phyloP scores from a whole-genome alignment of 768 basidiomycete species.

The Thelephora aurantiotincta region DNA sequence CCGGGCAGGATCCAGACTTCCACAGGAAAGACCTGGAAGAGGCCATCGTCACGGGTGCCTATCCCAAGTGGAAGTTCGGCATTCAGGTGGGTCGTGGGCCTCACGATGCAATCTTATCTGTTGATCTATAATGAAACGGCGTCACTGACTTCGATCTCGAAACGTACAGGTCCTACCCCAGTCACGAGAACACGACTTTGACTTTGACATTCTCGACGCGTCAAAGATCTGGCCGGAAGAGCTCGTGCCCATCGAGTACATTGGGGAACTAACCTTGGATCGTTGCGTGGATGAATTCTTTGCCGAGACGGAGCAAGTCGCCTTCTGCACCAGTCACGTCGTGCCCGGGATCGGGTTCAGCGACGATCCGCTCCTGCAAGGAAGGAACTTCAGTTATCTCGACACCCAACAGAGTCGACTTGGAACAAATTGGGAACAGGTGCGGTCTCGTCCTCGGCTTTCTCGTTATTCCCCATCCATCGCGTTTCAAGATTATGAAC shows the following conservation, averaged over 20 bases:
- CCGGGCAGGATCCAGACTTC: constrained; percentile 82
- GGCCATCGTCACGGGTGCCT: constrained; percentile 59
- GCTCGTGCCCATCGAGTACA: constrained; percentile 57
- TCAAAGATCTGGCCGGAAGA: constrained; percentile 84
- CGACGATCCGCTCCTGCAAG: constrained; percentile 71
- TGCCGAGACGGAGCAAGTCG: constrained; percentile 78
- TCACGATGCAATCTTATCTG: background rate
- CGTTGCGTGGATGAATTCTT: constrained; percentile 64
- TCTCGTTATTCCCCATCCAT: background rate
- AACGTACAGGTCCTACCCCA: constrained; percentile 45
- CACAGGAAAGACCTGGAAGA: constrained; percentile 79
- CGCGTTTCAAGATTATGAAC: background rate
- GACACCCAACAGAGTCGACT: constrained; percentile 76
- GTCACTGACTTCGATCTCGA: background rate
- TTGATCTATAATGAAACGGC: background rate
- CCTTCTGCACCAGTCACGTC: constrained; percentile 59
- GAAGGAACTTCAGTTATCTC: constrained; percentile 77
- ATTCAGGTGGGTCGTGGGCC: constrained; percentile 23
- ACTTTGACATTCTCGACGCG: constrained; percentile 78
- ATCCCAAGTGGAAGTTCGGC: constrained; percentile 67
- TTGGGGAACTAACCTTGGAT: constrained; percentile 63
- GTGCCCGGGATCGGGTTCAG: constrained; percentile 60
- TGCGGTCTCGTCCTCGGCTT: constrained; percentile 10
- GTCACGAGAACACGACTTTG: constrained; percentile 64
- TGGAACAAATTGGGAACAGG: constrained; percentile 69